Conservation (phyloP, 2,329 filamentous ascomycete genomes). For the Chaetomiaceae sp. region DNA sequence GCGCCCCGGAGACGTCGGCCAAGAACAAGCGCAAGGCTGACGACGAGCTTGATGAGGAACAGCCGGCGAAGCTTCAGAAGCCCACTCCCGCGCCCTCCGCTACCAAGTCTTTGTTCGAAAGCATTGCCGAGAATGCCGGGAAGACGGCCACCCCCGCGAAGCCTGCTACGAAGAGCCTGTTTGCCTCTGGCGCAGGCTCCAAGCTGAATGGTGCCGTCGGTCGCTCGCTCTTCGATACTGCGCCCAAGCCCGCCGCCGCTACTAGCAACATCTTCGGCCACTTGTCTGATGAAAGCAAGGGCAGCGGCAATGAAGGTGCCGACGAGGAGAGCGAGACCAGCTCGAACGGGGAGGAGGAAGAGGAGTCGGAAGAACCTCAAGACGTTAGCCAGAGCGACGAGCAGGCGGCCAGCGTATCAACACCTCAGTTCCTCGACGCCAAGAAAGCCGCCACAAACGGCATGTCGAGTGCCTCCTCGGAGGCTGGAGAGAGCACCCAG, state of each 20-base stretch:
- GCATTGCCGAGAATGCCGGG: constrained; percentile 50
- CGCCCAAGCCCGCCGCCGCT: constrained; percentile 33
- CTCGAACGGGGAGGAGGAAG: constrained; percentile 26
- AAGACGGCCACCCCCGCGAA: constrained; percentile 33
- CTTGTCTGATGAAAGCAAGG: constrained; percentile 54
- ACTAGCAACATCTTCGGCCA: constrained; percentile 56
- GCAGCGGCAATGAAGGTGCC: constrained; percentile 45
- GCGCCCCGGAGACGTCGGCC: constrained; percentile 38
- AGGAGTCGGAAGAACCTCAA: constrained; percentile 40
- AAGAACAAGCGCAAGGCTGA: constrained; percentile 53
- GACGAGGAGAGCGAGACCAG: constrained; percentile 34
- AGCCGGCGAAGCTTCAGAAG: constrained; percentile 49
- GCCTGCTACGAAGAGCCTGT: constrained; percentile 28
- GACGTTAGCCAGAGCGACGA: constrained; percentile 42
- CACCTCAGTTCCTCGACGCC: constrained; percentile 35
- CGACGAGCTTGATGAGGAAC: constrained; percentile 41
- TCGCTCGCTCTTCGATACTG: constrained; percentile 36
- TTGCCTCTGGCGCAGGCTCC: constrained; percentile 25
- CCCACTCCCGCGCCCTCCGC: constrained; percentile 41
- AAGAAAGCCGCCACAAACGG: constrained; percentile 29
- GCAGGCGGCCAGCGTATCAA: constrained; percentile 40
- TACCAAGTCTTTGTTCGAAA: constrained; percentile 54
- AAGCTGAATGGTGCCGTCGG: constrained; percentile 38
- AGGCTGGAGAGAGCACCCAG: constrained; percentile 42
- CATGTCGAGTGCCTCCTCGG: constrained; percentile 37